phyloP scores from a whole-genome alignment of 225 moss, liverwort and hornwort species.

The Sphagnum tenellum region DNA sequence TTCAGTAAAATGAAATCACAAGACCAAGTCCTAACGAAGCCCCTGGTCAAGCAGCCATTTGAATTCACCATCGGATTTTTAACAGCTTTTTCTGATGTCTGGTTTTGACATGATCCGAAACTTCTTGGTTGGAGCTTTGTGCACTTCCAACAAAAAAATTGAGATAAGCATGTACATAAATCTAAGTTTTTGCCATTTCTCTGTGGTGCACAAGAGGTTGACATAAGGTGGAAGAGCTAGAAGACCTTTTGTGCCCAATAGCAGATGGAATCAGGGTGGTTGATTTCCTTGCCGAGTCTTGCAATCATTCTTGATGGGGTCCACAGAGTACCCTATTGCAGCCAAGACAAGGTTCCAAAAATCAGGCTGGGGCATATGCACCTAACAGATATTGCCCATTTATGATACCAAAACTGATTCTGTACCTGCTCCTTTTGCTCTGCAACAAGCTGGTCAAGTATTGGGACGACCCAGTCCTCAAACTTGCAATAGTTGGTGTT shows the following conservation, averaged over 20 bases:
- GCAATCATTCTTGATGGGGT: conserved; percentile 88
- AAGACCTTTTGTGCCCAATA: conserved; percentile 94
- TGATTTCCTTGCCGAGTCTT: conserved; percentile 83
- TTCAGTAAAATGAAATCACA: no score
- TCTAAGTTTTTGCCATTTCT: no score
- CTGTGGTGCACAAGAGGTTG: no score
- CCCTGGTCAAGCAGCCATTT: no score
- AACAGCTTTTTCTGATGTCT: no score
- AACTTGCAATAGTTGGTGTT: conserved; percentile 95
- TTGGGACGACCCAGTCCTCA: conserved; percentile 89
- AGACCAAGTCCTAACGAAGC: no score
- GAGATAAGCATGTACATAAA: no score
- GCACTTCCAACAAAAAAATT: no score
- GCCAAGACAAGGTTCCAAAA: background rate
- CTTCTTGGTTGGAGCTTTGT: no score
- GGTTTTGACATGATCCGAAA: no score
- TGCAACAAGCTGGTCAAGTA: conserved; percentile 75
- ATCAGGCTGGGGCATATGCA: background rate
- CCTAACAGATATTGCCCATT: background rate
- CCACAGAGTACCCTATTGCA: conserved; percentile 61
- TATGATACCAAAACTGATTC: no score
- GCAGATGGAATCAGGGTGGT: conserved; percentile 64
- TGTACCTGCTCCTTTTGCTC: conserved; percentile 79
- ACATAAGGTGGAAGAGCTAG: background rate
- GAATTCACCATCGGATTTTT: no score